Percentiles rank a stretch among this genome's conserved stretches.
These are phyloP conservation scores for Hypoxylon rubiginosum DNA, from an alignment of 2,329 filamentous ascomycete species.

Conservation along the genomic window DNA sequence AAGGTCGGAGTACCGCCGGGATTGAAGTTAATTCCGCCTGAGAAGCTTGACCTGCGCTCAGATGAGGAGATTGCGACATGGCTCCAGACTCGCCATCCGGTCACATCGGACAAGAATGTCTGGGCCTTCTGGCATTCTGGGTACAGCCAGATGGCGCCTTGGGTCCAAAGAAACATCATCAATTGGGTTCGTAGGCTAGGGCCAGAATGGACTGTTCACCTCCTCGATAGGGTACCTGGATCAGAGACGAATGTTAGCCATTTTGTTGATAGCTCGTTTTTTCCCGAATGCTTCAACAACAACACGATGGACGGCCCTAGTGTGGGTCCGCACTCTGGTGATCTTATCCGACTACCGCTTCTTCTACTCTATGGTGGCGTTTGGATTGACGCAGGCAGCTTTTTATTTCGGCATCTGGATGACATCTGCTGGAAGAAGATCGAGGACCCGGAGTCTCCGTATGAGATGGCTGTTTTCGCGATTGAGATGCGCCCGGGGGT, in stretches of 20 bases:
- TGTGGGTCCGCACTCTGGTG: constrained; percentile 60
- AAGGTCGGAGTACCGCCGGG: constrained; percentile 41
- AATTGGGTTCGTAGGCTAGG: constrained; percentile 56
- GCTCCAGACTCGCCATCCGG: constrained; percentile 49
- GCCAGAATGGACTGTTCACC: constrained; percentile 56
- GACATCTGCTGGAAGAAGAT: constrained; percentile 59
- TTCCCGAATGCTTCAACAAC: constrained; percentile 59
- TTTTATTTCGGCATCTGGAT: constrained; percentile 58
- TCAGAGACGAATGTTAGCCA: constrained; percentile 55
- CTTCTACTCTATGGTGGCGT: constrained; percentile 59
- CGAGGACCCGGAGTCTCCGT: constrained; percentile 53
- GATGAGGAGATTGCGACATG: constrained; percentile 51
- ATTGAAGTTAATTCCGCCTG: constrained; percentile 41
- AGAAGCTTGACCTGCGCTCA: constrained; percentile 48
- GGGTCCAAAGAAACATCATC: constrained; percentile 55
- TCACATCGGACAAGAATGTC: constrained; percentile 57
- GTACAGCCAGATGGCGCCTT: constrained; percentile 51
- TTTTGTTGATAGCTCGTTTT: constrained; percentile 53
- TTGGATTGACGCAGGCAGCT: constrained; percentile 60
- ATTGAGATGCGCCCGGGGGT: constrained; percentile 48
- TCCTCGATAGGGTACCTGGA: constrained; percentile 55
- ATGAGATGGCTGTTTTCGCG: constrained; percentile 51
- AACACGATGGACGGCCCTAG: constrained; percentile 60
- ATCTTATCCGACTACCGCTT: constrained; percentile 60
- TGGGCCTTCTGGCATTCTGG: constrained; percentile 61